phyloP scores from a whole-genome alignment of 2,329 filamentous ascomycete genomes.

The Colletotrichum tanaceti region DNA sequence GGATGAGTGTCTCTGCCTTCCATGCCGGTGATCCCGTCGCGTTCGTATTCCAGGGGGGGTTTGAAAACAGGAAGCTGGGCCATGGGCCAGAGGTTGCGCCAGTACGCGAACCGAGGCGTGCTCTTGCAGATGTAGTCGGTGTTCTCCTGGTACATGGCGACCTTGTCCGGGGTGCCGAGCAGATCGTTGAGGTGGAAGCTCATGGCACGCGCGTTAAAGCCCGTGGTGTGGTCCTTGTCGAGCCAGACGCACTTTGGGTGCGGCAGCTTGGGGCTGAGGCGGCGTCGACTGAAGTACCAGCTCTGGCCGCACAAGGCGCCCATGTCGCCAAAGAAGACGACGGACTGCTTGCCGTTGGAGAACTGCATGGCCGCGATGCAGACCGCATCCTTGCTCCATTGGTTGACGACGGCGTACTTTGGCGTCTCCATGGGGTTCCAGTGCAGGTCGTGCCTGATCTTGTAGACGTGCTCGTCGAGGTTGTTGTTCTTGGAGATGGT shows the following conservation, averaged over 20 bases:
- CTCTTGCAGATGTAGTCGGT: slow-evolving; percentile 41
- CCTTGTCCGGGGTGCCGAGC: slow-evolving; percentile 36
- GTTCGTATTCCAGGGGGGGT: slow-evolving; percentile 44
- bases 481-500: slow-evolving; percentile 8
- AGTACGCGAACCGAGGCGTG: slow-evolving; percentile 43
- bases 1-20: slow-evolving; percentile 37
- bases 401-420: slow-evolving; percentile 39
- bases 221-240: slow-evolving; percentile 40
- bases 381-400: slow-evolving; percentile 41
- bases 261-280: slow-evolving; percentile 30
- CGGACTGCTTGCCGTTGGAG: slow-evolving; percentile 38
- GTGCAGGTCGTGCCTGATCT: slow-evolving; percentile 37
- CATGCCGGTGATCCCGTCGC: slow-evolving; percentile 25
- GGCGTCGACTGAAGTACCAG: slow-evolving; percentile 43
- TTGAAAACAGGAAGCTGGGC: slow-evolving; percentile 45
- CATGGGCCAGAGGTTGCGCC: slow-evolving; percentile 40
- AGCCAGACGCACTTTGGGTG: slow-evolving; percentile 43
- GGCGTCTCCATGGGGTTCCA: slow-evolving; percentile 30
- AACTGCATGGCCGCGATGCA: slow-evolving; percentile 43
- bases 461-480: slow-evolving; percentile 19
- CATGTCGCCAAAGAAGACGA: slow-evolving; percentile 43
- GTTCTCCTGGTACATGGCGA: slow-evolving; percentile 37
- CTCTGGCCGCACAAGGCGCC: slow-evolving; percentile 42
- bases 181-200: slow-evolving; percentile 43
- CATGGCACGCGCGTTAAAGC: slow-evolving; percentile 40